These are phyloP conservation scores for Vitis rupestris DNA, from an alignment of 164 flowering plant genomes.

Conservation along the genomic window DNA sequence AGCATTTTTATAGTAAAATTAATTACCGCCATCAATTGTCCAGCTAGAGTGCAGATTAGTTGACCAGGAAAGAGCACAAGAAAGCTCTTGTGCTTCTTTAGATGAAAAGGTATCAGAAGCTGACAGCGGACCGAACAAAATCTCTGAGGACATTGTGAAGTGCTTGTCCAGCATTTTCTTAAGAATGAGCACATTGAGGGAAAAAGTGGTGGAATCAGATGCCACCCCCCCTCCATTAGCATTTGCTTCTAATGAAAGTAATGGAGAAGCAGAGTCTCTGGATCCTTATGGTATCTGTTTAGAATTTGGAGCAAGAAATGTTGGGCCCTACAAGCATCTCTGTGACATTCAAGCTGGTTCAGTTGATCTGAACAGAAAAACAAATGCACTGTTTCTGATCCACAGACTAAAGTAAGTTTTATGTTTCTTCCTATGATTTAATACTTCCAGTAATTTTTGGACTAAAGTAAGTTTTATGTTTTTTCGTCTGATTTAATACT, in stretches of 20 bases:
- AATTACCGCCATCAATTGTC: conserved; percentile 4
- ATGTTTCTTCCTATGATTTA: neutral
- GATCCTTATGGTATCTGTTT: conserved; percentile 41
- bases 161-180: conserved; percentile 48
- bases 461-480: conserved; percentile 27
- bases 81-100: conserved; percentile 30
- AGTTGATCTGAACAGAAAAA: conserved; percentile 27
- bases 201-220: conserved; percentile 25
- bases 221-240: conserved; percentile 9
- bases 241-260: conserved; percentile 15
- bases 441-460: conserved; percentile 2
- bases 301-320: conserved; percentile 14
- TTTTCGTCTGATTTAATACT: too few species aligned
- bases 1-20: neutral
- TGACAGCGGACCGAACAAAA: conserved; percentile 40
- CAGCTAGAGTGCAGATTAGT: conserved; percentile 39
- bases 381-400: conserved; percentile 34
- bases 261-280: conserved; percentile 13
- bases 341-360: conserved; percentile 27
- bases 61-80: conserved; percentile 41
- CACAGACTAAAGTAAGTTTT: conserved; percentile 39
- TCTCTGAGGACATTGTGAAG: conserved; percentile 57
- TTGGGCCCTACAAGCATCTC: conserved; percentile 31
- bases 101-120: conserved; percentile 26
- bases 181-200: conserved; percentile 41